These are phyloP conservation scores for Corrigiola litoralis DNA, from an alignment of 179 eudicot genomes.

Conservation along the genomic window DNA sequence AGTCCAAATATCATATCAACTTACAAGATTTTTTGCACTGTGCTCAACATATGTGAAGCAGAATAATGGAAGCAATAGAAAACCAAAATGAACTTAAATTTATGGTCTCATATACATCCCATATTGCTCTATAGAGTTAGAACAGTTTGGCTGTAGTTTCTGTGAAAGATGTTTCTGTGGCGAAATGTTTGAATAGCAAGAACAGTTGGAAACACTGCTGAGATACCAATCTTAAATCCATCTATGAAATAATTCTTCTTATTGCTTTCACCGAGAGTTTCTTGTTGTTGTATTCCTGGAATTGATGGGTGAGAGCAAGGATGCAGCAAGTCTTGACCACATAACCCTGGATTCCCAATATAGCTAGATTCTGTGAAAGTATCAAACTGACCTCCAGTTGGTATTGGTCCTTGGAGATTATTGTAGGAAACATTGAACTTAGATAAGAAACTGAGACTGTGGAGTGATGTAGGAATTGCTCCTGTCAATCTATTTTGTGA, in stretches of 20 bases:
- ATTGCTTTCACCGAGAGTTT: conserved; percentile 8
- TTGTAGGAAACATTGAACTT: conserved; percentile 70
- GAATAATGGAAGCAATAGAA: too few relatives aligned
- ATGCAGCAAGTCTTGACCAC: conserved; percentile 35
- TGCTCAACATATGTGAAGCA: too few relatives aligned
- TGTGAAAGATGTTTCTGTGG: background rate
- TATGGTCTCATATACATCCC: too few relatives aligned
- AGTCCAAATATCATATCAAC: too few relatives aligned
- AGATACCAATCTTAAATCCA: conserved; percentile 1
- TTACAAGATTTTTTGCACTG: too few relatives aligned
- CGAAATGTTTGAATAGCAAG: background rate
- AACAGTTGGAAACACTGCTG: background rate
- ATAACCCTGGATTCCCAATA: conserved; percentile 45
- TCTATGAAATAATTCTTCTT: conserved; percentile 15
- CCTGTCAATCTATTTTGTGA: conserved; percentile 60
- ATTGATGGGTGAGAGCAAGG: conserved; percentile 28
- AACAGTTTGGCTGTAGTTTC: background rate
- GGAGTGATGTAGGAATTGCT: conserved; percentile 55
- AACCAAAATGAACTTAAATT: too few relatives aligned
- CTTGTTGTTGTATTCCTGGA: conserved; percentile 9
- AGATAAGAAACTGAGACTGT: conserved; percentile 57
- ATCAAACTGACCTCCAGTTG: conserved; percentile 71
- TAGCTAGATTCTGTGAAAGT: conserved; percentile 54
- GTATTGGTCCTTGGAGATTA: conserved; percentile 63
- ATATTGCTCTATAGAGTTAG: too few relatives aligned